These are phyloP conservation scores for Postia placenta DNA, from an alignment of 768 basidiomycete genomes.

Conservation along the genomic window DNA sequence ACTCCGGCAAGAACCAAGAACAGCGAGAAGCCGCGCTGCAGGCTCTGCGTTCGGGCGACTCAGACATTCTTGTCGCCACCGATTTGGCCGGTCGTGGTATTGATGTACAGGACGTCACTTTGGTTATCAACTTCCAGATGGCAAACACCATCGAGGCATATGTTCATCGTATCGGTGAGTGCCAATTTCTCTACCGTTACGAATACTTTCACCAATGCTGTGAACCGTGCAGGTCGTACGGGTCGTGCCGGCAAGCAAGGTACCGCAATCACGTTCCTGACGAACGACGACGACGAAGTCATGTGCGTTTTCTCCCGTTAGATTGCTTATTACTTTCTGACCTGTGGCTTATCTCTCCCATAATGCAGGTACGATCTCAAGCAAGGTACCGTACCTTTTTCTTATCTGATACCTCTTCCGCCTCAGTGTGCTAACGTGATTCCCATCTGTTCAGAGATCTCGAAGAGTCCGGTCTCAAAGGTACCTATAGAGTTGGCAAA, in stretches of 20 bases:
- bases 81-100: constrained; percentile 98
- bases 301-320: constrained; percentile 56
- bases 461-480: constrained; percentile 90
- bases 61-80: constrained; percentile 90
- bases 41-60: constrained; percentile 76
- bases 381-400: constrained; percentile 52
- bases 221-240: constrained; percentile 63
- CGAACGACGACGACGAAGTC: constrained; percentile 94
- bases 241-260: constrained; percentile 97
- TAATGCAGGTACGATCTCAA: constrained; percentile 83
- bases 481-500: constrained; percentile 83
- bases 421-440: constrained; percentile 4
- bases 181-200: not conserved
- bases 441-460: constrained; percentile 61
- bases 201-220: constrained; percentile 6
- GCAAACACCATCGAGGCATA: constrained; percentile 93
- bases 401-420: constrained; percentile 10
- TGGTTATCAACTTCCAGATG: constrained; percentile 99
- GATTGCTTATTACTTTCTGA: not conserved
- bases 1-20: constrained; percentile 97
- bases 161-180: constrained; percentile 92
- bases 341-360: not conserved
- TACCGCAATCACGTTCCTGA: constrained; percentile 90
- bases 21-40: constrained; percentile 93
- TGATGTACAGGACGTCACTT: constrained; percentile 93